phyloP scores from a whole-genome alignment of 2,329 filamentous ascomycete genomes.

The Aspergillus felis region DNA sequence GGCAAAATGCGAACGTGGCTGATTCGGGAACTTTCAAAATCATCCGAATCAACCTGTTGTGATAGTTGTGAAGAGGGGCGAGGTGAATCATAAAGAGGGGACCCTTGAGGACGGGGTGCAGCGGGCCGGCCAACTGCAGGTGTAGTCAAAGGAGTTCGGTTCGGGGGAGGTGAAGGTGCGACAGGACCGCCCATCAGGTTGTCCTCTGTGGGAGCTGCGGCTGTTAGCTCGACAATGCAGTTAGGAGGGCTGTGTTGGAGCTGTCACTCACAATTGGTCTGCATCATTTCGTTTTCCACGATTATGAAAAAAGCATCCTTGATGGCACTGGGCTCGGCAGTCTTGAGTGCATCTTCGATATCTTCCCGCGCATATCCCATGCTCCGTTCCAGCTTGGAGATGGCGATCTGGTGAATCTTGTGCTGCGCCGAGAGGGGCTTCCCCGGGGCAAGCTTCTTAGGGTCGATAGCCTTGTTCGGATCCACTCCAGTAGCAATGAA shows the following conservation, averaged over 20 bases:
- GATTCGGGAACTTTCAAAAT: conserved; percentile 52
- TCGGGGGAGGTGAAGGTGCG: conserved; percentile 28
- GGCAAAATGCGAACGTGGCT: conserved; percentile 91
- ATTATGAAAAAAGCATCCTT: conserved; percentile 99
- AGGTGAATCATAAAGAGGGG: conserved; percentile 22
- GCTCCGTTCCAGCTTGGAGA: conserved; percentile 92
- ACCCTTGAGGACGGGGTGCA: conserved; percentile 16
- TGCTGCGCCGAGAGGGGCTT: conserved; percentile 77
- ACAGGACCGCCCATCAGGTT: conserved; percentile 26
- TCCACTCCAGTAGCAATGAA: conserved; percentile 93
- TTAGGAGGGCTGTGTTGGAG: background rate
- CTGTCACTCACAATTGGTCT: conserved; percentile 72
- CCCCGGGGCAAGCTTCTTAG: conserved; percentile 73
- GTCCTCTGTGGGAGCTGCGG: conserved; percentile 35
- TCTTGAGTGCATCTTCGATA: conserved; percentile 88
- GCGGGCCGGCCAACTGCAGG: conserved; percentile 16
- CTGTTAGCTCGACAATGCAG: conserved; percentile 8
- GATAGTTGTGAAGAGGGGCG: conserved; percentile 22
- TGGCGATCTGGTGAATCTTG: conserved; percentile 86
- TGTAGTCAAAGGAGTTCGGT: conserved; percentile 16
- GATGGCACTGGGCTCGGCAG: conserved; percentile 92
- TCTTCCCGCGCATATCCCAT: conserved; percentile 97
- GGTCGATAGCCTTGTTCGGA: conserved; percentile 83
- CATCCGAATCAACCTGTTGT: conserved; percentile 24
- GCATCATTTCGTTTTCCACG: conserved; percentile 96